Conservation (phyloP, 2,329 filamentous ascomycete genomes). For the Cladosporium colombiae region DNA sequence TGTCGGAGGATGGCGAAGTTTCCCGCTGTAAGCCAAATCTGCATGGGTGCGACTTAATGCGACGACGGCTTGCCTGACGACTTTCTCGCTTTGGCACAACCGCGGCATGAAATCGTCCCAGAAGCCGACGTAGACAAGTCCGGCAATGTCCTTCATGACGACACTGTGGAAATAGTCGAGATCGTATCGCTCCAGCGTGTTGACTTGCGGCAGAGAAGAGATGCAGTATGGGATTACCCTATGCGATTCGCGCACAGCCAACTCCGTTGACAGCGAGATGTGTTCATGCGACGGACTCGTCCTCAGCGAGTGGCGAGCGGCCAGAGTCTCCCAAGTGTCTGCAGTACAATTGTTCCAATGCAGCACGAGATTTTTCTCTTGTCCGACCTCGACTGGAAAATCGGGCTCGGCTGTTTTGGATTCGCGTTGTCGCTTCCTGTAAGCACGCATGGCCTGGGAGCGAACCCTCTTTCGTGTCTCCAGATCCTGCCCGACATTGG, state of each 20-base stretch:
- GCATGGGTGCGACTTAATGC: neutral
- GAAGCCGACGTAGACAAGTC: neutral
- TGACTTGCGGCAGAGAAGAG: neutral
- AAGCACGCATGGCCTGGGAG: conserved; percentile 46
- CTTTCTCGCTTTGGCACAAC: neutral
- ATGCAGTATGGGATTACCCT: neutral
- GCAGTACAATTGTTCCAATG: neutral
- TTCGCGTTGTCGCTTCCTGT: conserved; percentile 45
- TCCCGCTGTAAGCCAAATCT: neutral
- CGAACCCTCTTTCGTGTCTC: conserved; percentile 21
- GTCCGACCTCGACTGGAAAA: neutral
- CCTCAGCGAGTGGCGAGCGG: neutral
- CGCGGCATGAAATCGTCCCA: neutral
- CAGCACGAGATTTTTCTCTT: neutral
- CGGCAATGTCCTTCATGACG: neutral
- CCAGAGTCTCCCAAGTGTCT: neutral
- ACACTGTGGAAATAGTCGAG: neutral
- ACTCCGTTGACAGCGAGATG: neutral
- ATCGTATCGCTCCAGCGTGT: neutral
- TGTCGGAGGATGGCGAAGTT: neutral
- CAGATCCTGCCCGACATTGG: conserved; percentile 19
- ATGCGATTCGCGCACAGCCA: neutral
- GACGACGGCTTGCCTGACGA: neutral
- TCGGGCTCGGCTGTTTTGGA: neutral
- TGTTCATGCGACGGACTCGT: neutral